phyloP scores from a whole-genome alignment of 352 stramenopile genomes.

The Pilasporangium apinafurcum region DNA sequence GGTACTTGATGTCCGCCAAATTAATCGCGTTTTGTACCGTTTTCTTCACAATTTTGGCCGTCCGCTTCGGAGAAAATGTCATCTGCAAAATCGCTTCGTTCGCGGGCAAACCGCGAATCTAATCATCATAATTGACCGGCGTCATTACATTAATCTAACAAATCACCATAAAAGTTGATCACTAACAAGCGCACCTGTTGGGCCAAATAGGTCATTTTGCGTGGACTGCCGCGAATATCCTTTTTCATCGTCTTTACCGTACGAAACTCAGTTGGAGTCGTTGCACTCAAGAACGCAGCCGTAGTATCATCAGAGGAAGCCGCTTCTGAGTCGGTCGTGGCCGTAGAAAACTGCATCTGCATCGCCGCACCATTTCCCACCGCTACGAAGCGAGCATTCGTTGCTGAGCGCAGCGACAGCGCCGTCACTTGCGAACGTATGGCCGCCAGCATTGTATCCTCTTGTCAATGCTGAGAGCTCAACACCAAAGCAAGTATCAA shows the following conservation, averaged over 20 bases:
- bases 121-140: no score
- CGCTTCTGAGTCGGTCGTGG: constrained; percentile 10
- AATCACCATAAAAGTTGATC: background rate
- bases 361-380: constrained; percentile 15
- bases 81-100: constrained; percentile 78
- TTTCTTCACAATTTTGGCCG: constrained; percentile 78
- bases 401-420: constrained; percentile 49
- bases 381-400: no score
- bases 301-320: constrained; percentile 32
- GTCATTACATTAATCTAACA: background rate
- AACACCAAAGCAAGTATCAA: constrained; percentile 3
- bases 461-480: background rate
- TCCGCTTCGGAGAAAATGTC: constrained; percentile 85
- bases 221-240: constrained; percentile 71
- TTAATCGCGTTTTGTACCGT: constrained; percentile 86
- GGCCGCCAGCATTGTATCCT: constrained; percentile 43
- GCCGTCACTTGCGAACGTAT: constrained; percentile 48
- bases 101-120: constrained; percentile 69
- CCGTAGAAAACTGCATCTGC: constrained; percentile 31
- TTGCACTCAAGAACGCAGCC: constrained; percentile 54
- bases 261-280: constrained; percentile 40
- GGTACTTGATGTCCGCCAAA: constrained; percentile 84
- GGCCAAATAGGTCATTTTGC: constrained; percentile 77
- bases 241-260: constrained; percentile 79
- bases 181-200: no score